These are phyloP conservation scores for Rhodotorula diobovata DNA, from an alignment of 768 basidiomycete species.

Conservation along the genomic window DNA sequence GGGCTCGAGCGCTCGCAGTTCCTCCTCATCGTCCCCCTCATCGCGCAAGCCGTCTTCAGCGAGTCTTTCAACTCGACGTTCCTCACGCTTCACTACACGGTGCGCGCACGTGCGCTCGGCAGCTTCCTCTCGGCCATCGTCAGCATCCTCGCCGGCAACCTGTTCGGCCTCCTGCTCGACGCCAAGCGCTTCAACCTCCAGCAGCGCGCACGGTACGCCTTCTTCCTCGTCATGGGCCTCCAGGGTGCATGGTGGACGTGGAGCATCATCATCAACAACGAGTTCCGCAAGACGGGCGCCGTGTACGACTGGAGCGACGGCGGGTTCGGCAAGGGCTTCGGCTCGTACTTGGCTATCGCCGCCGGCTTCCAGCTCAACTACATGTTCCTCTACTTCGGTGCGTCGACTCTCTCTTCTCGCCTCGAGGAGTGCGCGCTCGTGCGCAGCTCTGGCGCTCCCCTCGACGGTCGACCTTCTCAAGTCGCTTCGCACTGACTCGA, in stretches of 20 bases:
- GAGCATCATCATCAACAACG: constrained; percentile 5
- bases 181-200: neutral
- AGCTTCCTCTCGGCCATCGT: constrained; percentile 23
- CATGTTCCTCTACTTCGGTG: constrained; percentile 12
- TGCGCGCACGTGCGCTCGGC: constrained; percentile 29
- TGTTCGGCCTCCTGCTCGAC: constrained; percentile 24
- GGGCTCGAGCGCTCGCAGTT: neutral
- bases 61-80: constrained; percentile 22
- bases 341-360: constrained; percentile 3
- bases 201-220: constrained; percentile 1
- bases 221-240: neutral
- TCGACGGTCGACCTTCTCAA: too few relatives aligned
- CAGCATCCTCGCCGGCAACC: constrained; percentile 20
- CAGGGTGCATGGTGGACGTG: constrained; percentile 28
- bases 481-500: too few relatives aligned
- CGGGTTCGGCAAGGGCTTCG: constrained; percentile 19
- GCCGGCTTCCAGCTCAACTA: constrained; percentile 23
- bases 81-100: constrained; percentile 23
- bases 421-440: too few relatives aligned
- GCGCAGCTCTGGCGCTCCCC: too few relatives aligned
- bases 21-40: constrained; percentile 29
- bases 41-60: constrained; percentile 24
- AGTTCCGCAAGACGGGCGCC: neutral
- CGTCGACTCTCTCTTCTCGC: too few relatives aligned
- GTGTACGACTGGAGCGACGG: constrained; percentile 19